Conservation (phyloP, 2,329 filamentous ascomycete genomes). For the Byssochlamys sp. region DNA sequence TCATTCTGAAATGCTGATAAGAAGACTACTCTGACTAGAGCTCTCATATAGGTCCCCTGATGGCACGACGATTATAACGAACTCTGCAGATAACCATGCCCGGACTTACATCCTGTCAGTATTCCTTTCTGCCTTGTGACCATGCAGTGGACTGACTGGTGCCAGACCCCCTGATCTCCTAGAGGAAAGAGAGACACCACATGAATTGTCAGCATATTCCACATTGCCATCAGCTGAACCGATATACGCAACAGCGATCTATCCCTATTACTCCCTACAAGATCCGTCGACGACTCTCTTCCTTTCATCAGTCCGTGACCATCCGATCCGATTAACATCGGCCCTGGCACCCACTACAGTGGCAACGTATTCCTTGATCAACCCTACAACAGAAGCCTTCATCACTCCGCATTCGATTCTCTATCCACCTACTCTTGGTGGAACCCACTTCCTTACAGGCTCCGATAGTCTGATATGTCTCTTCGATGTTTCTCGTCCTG, state of each 20-base stretch:
- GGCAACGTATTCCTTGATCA: conserved; percentile 47
- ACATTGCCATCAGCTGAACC: conserved; percentile 38
- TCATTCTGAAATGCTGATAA: background rate
- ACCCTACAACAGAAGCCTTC: conserved; percentile 47
- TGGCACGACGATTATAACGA: conserved; percentile 49
- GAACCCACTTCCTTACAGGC: conserved; percentile 50
- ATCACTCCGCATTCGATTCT: conserved; percentile 46
- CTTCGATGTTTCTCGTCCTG: conserved; percentile 46
- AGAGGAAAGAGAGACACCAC: conserved; percentile 25
- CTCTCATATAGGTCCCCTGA: conserved; percentile 39
- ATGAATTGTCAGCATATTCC: conserved; percentile 38
- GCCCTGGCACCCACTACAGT: conserved; percentile 40
- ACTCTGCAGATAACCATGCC: conserved; percentile 42
- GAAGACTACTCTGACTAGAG: conserved; percentile 2
- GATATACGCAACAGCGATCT: conserved; percentile 45
- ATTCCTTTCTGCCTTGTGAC: background rate
- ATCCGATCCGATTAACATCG: conserved; percentile 49
- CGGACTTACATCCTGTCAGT: conserved; percentile 46
- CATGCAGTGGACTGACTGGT: conserved; percentile 4
- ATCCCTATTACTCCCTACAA: conserved; percentile 46
- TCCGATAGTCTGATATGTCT: conserved; percentile 43
- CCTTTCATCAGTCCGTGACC: conserved; percentile 44
- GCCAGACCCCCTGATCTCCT: conserved; percentile 41
- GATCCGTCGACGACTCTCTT: conserved; percentile 42
- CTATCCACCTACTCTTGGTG: conserved; percentile 39